Conservation (phyloP, 2,329 filamentous ascomycete species). For the Scleromitrula shiraiana region DNA sequence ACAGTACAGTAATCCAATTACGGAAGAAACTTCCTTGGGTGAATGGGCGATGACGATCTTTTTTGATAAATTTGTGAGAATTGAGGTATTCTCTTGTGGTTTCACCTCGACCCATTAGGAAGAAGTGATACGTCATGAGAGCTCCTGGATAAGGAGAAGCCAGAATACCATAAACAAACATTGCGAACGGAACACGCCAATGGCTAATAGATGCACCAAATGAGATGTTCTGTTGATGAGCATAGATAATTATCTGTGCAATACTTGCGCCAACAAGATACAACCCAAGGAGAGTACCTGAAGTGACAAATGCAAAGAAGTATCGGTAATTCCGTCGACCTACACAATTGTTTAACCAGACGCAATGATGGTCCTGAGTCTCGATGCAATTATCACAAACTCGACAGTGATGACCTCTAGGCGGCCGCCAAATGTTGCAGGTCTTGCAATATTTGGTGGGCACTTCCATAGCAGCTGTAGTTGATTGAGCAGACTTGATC, state of each 20-base stretch:
- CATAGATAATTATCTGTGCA: constrained; percentile 73
- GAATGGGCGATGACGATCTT: constrained; percentile 85
- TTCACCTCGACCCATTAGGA: constrained; percentile 83
- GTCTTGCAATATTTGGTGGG: constrained; percentile 97
- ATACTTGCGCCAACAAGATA: constrained; percentile 72
- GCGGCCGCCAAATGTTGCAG: constrained; percentile 94
- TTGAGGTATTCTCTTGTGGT: constrained; percentile 95
- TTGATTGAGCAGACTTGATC: constrained; percentile 68
- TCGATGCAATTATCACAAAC: constrained; percentile 97
- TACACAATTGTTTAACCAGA: constrained; percentile 98
- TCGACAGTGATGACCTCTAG: constrained; percentile 90
- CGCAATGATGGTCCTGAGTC: constrained; percentile 95
- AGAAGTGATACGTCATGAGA: constrained; percentile 81
- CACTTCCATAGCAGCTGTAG: constrained; percentile 87
- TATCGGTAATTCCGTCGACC: constrained; percentile 96
- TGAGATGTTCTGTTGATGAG: constrained; percentile 50
- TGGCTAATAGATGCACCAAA: constrained; percentile 62
- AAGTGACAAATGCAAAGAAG: constrained; percentile 86
- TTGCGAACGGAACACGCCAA: constrained; percentile 76
- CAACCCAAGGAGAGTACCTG: constrained; percentile 66
- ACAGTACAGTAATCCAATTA: constrained; percentile 77
- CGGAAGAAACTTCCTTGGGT: constrained; percentile 65
- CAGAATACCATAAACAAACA: constrained; percentile 76
- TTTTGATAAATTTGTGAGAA: constrained; percentile 88
- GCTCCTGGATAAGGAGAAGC: constrained; percentile 73